Conservation (phyloP, 306 rosid species). For the Lagenaria siceraria region DNA sequence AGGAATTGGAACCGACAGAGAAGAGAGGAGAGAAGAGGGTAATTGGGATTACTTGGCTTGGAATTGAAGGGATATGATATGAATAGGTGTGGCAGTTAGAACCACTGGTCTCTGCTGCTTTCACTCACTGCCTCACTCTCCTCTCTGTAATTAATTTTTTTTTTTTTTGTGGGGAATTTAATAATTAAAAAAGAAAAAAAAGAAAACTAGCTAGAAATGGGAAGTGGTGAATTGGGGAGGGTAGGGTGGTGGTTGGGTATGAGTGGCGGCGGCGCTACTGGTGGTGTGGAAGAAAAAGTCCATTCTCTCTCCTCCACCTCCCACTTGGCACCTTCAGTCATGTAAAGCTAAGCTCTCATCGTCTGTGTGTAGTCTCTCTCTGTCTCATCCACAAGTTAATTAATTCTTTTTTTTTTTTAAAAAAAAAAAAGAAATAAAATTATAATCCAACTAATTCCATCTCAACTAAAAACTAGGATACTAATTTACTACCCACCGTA, state of each 20-base stretch:
- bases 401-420: too few relatives aligned
- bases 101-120: slow-evolving; percentile 25
- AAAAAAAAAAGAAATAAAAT: too few relatives aligned
- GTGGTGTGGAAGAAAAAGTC: slow-evolving; percentile 55
- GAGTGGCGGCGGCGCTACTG: slow-evolving; percentile 48
- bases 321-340: slow-evolving; percentile 64
- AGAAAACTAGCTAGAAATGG: neutral
- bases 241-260: neutral
- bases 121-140: slow-evolving; percentile 22
- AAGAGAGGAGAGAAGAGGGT: neutral
- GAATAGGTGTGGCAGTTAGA: slow-evolving; percentile 53
- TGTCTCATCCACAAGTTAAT: slow-evolving; percentile 33
- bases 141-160: neutral
- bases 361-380: slow-evolving; percentile 13
- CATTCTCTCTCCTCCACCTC: slow-evolving; percentile 21
- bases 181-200: too few relatives aligned
- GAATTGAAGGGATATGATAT: slow-evolving; percentile 29
- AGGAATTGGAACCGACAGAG: neutral
- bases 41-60: slow-evolving; percentile 7
- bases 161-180: neutral
- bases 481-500: slow-evolving; percentile 14
- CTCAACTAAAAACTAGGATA: slow-evolving; percentile 79
- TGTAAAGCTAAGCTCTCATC: slow-evolving; percentile 8
- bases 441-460: neutral
- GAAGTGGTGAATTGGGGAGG: neutral